Conservation (phyloP, 1,139 yeast genomes). For the Sugiyamaella paludigena region DNA sequence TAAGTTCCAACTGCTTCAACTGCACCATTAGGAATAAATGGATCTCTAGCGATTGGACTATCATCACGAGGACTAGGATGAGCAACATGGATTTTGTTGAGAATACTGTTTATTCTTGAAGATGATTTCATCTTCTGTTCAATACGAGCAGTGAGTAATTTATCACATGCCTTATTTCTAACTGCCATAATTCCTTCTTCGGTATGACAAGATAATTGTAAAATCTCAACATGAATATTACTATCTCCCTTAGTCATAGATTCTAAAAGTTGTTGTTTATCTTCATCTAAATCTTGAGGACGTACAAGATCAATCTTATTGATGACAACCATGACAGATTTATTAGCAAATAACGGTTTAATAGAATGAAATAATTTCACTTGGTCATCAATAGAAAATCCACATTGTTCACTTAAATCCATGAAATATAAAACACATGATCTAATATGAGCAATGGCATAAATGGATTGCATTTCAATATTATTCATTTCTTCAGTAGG, state of each 20-base stretch:
- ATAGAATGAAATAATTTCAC: slow-evolving; percentile 95
- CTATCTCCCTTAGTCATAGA: slow-evolving; percentile 41
- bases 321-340: slow-evolving; percentile 91
- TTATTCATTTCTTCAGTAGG: slow-evolving; percentile 99
- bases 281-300: slow-evolving; percentile 77
- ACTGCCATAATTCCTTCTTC: slow-evolving; percentile 96
- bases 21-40: slow-evolving; percentile 77
- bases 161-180: slow-evolving; percentile 96
- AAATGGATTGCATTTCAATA: slow-evolving; percentile 98
- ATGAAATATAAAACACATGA: slow-evolving; percentile 94
- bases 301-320: slow-evolving; percentile 90
- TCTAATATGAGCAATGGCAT: slow-evolving; percentile 96
- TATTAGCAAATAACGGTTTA: slow-evolving; percentile 95
- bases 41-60: slow-evolving; percentile 56
- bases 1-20: slow-evolving; percentile 59
- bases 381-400: slow-evolving; percentile 95
- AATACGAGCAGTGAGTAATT: slow-evolving; percentile 88
- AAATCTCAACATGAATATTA: slow-evolving; percentile 61
- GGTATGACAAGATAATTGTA: slow-evolving; percentile 89
- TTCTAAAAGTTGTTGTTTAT: slow-evolving; percentile 68
- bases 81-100: slow-evolving; percentile 95
- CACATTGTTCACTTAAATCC: slow-evolving; percentile 99
- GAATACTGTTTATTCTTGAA: slow-evolving; percentile 81
- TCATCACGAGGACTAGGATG: slow-evolving; percentile 88
- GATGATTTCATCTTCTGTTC: slow-evolving; percentile 95